A percentile compares a stretch with the other conserved stretches of the same genome.
Evolutionary conservation across 306 rosid genomes (phyloP).

Genomic region (Acacia acuminata): DNA sequence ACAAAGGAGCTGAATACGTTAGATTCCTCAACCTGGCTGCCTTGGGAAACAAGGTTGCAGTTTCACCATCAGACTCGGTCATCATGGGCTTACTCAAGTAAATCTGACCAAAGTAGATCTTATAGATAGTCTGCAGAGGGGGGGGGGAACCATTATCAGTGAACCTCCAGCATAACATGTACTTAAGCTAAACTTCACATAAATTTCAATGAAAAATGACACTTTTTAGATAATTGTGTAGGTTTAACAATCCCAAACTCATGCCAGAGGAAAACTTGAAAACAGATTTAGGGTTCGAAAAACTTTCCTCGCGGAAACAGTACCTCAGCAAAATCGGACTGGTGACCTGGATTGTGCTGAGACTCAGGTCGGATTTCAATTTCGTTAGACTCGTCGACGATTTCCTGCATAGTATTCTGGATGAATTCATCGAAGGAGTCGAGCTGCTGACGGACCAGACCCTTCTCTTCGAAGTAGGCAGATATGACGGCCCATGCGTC

Average conservation of each 20-base stretch:
- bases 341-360: slow-evolving; percentile 96
- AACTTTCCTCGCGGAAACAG: not conserved
- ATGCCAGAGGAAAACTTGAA: not conserved
- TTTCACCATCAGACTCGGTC: slow-evolving; percentile 98
- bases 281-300: not conserved
- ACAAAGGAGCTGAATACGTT: slow-evolving; percentile 94
- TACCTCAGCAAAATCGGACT: slow-evolving; percentile 86
- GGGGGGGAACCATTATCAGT: slow-evolving; percentile 3
- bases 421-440: slow-evolving; percentile 97
- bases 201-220: not conserved
- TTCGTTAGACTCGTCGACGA: slow-evolving; percentile 89
- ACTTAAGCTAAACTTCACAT: not conserved
- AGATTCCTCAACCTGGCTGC: slow-evolving; percentile 95
- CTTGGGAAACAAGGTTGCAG: slow-evolving; percentile 94
- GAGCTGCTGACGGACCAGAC: slow-evolving; percentile 89
- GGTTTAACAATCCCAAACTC: not conserved
- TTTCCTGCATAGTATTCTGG: slow-evolving; percentile 96
- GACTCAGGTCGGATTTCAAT: slow-evolving; percentile 97
- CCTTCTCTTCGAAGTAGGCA: slow-evolving; percentile 94
- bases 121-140: slow-evolving; percentile 67
- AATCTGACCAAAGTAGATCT: slow-evolving; percentile 90
- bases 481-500: slow-evolving; percentile 99
- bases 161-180: slow-evolving; percentile 12
- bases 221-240: not conserved
- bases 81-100: slow-evolving; percentile 97